phyloP scores from a whole-genome alignment of 73 alveolate genomes.

The Tetrahymena borealis region DNA sequence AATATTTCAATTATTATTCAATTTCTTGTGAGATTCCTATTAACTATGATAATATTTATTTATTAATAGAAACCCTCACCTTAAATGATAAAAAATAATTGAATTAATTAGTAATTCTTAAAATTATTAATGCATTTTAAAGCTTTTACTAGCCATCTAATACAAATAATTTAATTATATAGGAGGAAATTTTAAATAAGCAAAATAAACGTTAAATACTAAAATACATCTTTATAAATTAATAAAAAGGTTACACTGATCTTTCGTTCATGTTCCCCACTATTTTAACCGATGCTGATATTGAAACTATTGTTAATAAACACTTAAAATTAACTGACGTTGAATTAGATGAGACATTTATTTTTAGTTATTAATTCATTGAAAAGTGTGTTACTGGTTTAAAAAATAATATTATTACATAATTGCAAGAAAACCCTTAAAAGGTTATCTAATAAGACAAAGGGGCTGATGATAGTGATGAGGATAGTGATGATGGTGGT shows the following conservation, averaged over 20 bases:
- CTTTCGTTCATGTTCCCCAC: background rate
- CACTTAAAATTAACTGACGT: background rate
- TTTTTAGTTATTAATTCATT: background rate
- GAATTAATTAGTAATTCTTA: no score
- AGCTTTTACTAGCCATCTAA: no score
- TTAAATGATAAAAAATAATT: no score
- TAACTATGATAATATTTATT: no score
- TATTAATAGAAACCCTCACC: no score
- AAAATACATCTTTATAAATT: no score
- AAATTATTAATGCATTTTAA: no score
- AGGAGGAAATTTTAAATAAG: no score
- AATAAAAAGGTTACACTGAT: background rate
- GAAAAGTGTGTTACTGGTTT: background rate
- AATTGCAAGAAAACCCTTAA: background rate
- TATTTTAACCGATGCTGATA: background rate
- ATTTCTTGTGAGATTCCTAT: no score
- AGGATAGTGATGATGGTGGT: background rate
- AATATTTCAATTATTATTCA: no score
- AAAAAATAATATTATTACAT: background rate
- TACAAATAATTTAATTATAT: no score
- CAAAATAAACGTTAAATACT: no score
- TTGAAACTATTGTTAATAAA: background rate
- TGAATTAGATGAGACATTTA: background rate
- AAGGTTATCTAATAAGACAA: background rate
- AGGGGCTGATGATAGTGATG: background rate